Percentiles rank a stretch among this genome's conserved stretches.
These are phyloP conservation scores for Fusarium sp. DNA, from an alignment of 2,329 filamentous ascomycete species.

Conservation along the genomic window DNA sequence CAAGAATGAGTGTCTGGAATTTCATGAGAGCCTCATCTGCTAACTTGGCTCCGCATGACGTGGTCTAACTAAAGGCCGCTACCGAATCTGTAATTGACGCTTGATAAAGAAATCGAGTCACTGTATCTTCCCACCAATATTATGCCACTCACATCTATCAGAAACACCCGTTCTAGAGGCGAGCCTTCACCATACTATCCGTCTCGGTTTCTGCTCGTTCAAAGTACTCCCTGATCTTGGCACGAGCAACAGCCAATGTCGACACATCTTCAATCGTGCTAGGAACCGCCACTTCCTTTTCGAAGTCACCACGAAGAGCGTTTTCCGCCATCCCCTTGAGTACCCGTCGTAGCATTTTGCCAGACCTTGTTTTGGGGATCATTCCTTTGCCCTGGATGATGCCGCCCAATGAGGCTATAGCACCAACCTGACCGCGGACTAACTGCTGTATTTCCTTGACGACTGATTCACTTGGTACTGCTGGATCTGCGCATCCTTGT, in stretches of 20 bases:
- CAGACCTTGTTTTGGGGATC: conserved; percentile 92
- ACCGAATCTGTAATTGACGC: background rate
- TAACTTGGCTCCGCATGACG: background rate
- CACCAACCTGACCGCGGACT: conserved; percentile 84
- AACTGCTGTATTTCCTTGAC: conserved; percentile 74
- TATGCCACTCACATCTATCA: background rate
- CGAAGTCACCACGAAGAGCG: conserved; percentile 77
- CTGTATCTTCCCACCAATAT: background rate
- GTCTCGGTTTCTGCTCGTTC: conserved; percentile 58
- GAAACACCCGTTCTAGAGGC: conserved; percentile 56
- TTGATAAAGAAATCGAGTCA: background rate
- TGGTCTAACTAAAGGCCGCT: background rate
- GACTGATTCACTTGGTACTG: conserved; percentile 60
- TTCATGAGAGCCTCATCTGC: background rate
- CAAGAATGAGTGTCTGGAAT: background rate
- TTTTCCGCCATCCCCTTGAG: conserved; percentile 88
- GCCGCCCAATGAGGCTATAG: conserved; percentile 86
- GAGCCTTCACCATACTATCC: conserved; percentile 64
- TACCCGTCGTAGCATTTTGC: conserved; percentile 88
- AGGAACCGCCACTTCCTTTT: conserved; percentile 78
- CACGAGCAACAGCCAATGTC: conserved; percentile 79
- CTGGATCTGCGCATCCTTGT: conserved; percentile 62
- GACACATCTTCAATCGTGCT: conserved; percentile 86
- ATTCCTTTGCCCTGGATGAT: conserved; percentile 87
- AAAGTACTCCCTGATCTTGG: conserved; percentile 82